Evolutionary conservation across 1,284 basidiomycete species (phyloP).

Genomic region (Naganishia sp.): DNA sequence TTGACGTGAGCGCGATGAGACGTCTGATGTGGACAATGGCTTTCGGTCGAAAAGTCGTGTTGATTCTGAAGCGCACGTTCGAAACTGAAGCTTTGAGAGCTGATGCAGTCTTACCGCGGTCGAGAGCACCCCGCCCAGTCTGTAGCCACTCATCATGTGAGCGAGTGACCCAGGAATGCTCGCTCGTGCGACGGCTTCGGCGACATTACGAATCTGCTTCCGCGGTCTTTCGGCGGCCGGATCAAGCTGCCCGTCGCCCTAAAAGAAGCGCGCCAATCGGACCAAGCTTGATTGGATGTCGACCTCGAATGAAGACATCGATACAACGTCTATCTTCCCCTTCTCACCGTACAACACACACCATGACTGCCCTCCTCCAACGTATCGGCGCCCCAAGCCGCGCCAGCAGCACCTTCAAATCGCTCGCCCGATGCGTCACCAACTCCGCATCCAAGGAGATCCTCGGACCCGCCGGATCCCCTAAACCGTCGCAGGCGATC

Average conservation of each 20-base stretch:
- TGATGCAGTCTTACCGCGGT: neutral
- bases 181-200: neutral
- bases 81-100: neutral
- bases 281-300: slow-evolving; percentile 24
- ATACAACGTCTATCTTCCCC: neutral
- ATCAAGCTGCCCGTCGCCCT: too few species aligned
- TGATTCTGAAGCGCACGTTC: too few species aligned
- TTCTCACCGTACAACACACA: neutral
- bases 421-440: slow-evolving; percentile 23
- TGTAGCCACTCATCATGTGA: neutral
- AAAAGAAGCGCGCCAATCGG: slow-evolving; percentile 7
- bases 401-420: slow-evolving; percentile 4
- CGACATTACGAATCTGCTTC: slow-evolving; percentile 24
- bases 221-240: too few species aligned
- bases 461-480: slow-evolving; percentile 10
- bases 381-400: slow-evolving; percentile 23
- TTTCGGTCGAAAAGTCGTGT: neutral
- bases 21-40: too few species aligned
- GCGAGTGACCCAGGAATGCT: neutral
- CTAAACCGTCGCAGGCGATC: slow-evolving; percentile 26
- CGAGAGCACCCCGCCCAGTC: too few species aligned
- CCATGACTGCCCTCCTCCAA: slow-evolving; percentile 16
- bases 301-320: neutral
- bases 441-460: slow-evolving; percentile 17
- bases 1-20: neutral